phyloP scores from a whole-genome alignment of 805 yeast species.

The Komagataella populi region DNA sequence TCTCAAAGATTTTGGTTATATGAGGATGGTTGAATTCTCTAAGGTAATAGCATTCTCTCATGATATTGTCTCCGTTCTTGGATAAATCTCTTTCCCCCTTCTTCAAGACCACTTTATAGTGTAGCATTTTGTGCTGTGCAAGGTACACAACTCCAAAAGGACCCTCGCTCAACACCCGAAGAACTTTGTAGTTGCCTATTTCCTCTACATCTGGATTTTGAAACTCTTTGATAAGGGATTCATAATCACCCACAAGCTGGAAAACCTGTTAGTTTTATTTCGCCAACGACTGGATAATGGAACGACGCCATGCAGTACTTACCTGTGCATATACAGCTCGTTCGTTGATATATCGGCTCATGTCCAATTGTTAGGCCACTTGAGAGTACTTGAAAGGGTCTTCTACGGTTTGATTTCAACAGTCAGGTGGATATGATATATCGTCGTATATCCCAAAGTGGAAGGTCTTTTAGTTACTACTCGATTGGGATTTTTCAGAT shows the following conservation, averaged over 20 bases:
- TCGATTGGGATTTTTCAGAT: background rate
- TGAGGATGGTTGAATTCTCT: constrained; percentile 73
- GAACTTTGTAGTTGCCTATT: constrained; percentile 70
- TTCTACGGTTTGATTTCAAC: constrained; percentile 6
- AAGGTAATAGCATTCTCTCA: constrained; percentile 82
- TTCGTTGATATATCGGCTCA: background rate
- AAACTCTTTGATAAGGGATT: constrained; percentile 21
- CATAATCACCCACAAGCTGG: constrained; percentile 11
- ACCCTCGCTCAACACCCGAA: constrained; percentile 77
- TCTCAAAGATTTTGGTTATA: constrained; percentile 76
- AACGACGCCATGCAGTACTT: background rate
- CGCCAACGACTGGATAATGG: background rate
- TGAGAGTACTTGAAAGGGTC: background rate
- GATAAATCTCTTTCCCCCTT: constrained; percentile 35
- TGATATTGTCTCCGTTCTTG: constrained; percentile 71
- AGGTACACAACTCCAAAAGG: constrained; percentile 86
- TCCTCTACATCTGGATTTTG: constrained; percentile 32
- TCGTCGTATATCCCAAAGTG: background rate
- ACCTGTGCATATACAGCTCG: background rate
- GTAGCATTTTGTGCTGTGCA: constrained; percentile 66
- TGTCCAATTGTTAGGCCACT: background rate
- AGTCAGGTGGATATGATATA: background rate
- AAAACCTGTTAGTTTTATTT: background rate
- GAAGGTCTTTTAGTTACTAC: background rate
- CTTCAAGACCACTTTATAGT: constrained; percentile 71